phyloP scores from a whole-genome alignment of 768 basidiomycete species.

The Boletus edulis region DNA sequence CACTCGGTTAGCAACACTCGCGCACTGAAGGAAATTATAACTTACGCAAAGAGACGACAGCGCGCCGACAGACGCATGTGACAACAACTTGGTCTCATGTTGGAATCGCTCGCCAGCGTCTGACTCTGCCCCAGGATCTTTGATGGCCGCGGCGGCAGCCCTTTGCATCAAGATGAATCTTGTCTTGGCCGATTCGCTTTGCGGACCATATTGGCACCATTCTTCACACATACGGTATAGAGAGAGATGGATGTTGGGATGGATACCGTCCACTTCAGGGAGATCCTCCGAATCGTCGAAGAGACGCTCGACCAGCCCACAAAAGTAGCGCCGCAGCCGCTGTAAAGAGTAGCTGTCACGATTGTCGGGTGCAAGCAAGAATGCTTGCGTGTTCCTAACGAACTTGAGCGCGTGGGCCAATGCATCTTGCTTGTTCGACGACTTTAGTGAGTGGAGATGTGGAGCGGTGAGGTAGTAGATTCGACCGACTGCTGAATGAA shows the following conservation, averaged over 20 bases:
- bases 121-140: conserved; percentile 52
- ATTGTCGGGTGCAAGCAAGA: conserved; percentile 69
- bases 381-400: conserved; percentile 76
- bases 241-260: conserved; percentile 70
- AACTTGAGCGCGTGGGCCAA: conserved; percentile 82
- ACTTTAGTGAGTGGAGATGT: conserved; percentile 66
- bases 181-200: conserved; percentile 69
- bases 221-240: conserved; percentile 87
- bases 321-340: conserved; percentile 85
- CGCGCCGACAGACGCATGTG: conserved; percentile 82
- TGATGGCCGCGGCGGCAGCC: conserved; percentile 51
- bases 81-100: conserved; percentile 68
- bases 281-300: conserved; percentile 73
- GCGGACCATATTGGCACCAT: conserved; percentile 86
- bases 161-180: conserved; percentile 70
- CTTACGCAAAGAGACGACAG: conserved; percentile 86
- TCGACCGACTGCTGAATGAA: conserved; percentile 83
- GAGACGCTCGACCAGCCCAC: conserved; percentile 82
- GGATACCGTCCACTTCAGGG: conserved; percentile 72
- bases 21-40: conserved; percentile 17
- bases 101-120: conserved; percentile 59
- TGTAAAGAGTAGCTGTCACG: conserved; percentile 78
- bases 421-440: conserved; percentile 66
- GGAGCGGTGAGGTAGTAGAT: conserved; percentile 87
- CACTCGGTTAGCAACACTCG: background rate